Evolutionary conservation across 2,329 filamentous ascomycete species (phyloP), one percentile per base, ranked within the genome.

Genomic region (Blumeria hordei): DNA sequence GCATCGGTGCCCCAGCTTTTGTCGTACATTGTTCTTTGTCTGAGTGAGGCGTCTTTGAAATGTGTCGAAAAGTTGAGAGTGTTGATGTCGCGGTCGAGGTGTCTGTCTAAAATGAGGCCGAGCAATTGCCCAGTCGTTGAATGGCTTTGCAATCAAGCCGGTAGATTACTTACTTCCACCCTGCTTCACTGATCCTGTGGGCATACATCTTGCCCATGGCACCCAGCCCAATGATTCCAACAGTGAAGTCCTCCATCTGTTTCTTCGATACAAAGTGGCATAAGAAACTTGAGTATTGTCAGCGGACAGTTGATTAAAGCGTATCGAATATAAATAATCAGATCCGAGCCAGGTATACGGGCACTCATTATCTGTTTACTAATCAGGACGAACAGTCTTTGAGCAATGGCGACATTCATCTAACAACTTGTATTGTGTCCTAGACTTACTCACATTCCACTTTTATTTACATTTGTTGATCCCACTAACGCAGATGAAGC

Each of bases 151-250:
- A 9, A 16, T n/a, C 18, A 43, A 12, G 18, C 6, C 39, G 18
- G n/a, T 16, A 1, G 47, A 53, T 43, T 54, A 55, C 57, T 79
- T 84, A 96, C 92, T 86, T 95, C 90, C 92, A 98, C 65, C 92
- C 92, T 66, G 90, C 92, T 66, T 79, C 78, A 69, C 86, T 88
- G 64, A 98, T 77, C 66, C 81, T 80, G 65, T 83, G 80, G 65
- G 92, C 86, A 69, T 98, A 98, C 87, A 98, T 93, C 76, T 83
- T 94, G 65, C 92, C 92, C 92, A 98, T 98, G 65, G 95, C 90
- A 60, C 92, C 92, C 88, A 98, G 95, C 58, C 92, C 92, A 67
- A 98, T 98, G 65, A 98, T 84, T 61, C 92, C 92, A 61, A 98
- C 77, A 59, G 83, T 79, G 67, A 86, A 86, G 64, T 76, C 73